A percentile compares a stretch with the other conserved stretches of the same genome.
These are phyloP conservation scores for Mycosarcoma mackinlayi DNA, from an alignment of 1,284 basidiomycete genomes.

Conservation along the genomic window DNA sequence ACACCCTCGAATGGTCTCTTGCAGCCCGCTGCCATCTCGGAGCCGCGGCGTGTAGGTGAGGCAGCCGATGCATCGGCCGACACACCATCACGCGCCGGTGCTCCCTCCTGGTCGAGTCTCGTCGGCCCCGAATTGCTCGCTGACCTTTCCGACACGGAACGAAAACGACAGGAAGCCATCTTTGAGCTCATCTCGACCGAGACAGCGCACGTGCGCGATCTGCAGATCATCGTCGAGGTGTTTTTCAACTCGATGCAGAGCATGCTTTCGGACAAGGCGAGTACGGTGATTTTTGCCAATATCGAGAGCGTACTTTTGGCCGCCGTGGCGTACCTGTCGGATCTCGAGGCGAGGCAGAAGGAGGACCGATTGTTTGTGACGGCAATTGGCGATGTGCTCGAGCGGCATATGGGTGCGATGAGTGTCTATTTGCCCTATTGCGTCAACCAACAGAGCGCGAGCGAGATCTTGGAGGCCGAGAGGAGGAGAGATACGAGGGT, in stretches of 20 bases:
- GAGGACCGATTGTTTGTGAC: slow-evolving; percentile 89
- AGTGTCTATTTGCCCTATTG: slow-evolving; percentile 88
- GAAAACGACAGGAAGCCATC: slow-evolving; percentile 97
- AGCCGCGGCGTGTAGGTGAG: slow-evolving; percentile 14
- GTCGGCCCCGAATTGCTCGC: slow-evolving; percentile 83
- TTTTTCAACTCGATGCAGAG: slow-evolving; percentile 83
- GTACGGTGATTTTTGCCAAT: slow-evolving; percentile 88
- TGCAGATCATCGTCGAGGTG: slow-evolving; percentile 75
- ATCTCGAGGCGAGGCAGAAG: slow-evolving; percentile 88
- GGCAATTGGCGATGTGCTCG: slow-evolving; percentile 84
- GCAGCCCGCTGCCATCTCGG: slow-evolving; percentile 16
- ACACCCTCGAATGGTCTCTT: slow-evolving; percentile 9
- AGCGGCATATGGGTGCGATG: slow-evolving; percentile 80
- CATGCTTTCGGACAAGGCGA: slow-evolving; percentile 80
- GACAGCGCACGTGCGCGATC: slow-evolving; percentile 93
- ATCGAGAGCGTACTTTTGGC: slow-evolving; percentile 76
- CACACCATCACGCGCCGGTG: slow-evolving; percentile 4
- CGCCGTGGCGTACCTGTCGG: slow-evolving; percentile 68
- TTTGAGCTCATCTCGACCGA: slow-evolving; percentile 99
- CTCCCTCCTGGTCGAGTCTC: slow-evolving; percentile 86
- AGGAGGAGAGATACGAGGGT: slow-evolving; percentile 78
- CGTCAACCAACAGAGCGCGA: slow-evolving; percentile 84
- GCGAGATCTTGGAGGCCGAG: slow-evolving; percentile 80
- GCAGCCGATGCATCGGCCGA: slow-evolving; percentile 8
- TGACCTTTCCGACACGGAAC: slow-evolving; percentile 87